Conservation (phyloP, 345 rosid genomes). For the Psidium friedrichsthalianum region DNA sequence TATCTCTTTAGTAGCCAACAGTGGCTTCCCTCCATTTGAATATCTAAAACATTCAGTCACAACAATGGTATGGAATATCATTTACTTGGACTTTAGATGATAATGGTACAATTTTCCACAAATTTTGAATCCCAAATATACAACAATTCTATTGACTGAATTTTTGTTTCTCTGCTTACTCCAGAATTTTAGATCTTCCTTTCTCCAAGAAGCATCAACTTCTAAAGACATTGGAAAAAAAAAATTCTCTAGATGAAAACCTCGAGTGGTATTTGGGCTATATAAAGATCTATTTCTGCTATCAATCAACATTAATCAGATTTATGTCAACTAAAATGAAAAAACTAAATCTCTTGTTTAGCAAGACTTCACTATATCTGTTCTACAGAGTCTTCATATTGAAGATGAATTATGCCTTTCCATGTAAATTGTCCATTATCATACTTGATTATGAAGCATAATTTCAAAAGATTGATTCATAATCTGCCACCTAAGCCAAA, state of each 20-base stretch:
- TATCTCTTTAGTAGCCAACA: conserved; percentile 35
- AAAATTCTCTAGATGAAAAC: background rate
- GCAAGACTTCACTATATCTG: background rate
- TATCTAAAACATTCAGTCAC: conserved; percentile 35
- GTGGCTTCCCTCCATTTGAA: conserved; percentile 55
- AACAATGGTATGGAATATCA: background rate
- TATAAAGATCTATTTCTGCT: background rate
- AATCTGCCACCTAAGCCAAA: background rate
- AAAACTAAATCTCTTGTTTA: background rate
- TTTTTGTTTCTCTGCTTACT: background rate
- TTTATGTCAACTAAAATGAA: background rate
- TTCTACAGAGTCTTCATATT: background rate
- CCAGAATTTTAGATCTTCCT: background rate
- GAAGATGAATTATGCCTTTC: background rate
- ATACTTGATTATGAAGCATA: background rate
- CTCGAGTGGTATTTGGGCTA: background rate
- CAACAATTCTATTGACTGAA: background rate
- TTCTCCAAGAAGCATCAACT: background rate
- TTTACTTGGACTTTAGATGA: background rate
- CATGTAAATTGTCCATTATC: background rate
- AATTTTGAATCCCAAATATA: background rate
- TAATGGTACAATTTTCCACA: background rate
- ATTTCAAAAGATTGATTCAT: background rate
- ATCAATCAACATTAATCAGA: background rate
- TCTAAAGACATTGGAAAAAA: background rate